Conservation (phyloP, 208 protist genomes). For the Acanthamoeba healyi region DNA sequence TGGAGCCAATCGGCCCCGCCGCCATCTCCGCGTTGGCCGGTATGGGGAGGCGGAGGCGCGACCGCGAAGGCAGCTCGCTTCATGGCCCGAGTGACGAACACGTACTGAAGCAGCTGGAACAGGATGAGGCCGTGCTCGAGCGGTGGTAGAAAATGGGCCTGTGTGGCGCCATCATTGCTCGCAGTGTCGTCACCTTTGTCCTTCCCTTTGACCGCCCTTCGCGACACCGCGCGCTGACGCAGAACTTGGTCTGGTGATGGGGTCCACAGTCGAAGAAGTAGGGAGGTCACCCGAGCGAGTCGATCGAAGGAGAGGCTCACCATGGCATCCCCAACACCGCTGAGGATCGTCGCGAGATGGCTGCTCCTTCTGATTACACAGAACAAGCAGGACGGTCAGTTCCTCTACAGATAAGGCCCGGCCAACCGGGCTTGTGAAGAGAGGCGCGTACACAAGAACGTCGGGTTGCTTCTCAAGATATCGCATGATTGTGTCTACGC, state of each 20-base stretch:
- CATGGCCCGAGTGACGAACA: conserved; percentile 25
- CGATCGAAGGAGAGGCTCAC: neutral
- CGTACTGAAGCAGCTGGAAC: conserved; percentile 2
- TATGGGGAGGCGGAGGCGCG: neutral
- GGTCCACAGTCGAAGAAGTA: conserved; percentile 18
- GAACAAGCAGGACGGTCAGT: neutral
- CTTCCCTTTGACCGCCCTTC: neutral
- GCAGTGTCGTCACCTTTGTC: neutral
- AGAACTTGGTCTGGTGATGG: neutral
- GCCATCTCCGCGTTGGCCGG: no score
- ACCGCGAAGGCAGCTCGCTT: neutral
- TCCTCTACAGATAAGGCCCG: neutral
- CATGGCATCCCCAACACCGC: conserved; percentile 14
- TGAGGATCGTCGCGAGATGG: neutral
- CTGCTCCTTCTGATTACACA: conserved; percentile 1
- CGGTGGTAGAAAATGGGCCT: neutral
- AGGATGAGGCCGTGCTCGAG: neutral
- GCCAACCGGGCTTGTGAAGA: neutral
- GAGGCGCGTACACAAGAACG: neutral
- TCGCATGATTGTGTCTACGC: neutral
- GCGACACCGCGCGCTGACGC: neutral
- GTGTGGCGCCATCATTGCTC: no score
- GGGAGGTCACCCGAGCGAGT: neutral
- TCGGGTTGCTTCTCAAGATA: neutral
- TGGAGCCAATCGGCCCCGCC: neutral